A percentile compares a stretch with the other conserved stretches of the same genome.
phyloP scores from a whole-genome alignment of 768 basidiomycete genomes.

The Tylopilus sp. region DNA sequence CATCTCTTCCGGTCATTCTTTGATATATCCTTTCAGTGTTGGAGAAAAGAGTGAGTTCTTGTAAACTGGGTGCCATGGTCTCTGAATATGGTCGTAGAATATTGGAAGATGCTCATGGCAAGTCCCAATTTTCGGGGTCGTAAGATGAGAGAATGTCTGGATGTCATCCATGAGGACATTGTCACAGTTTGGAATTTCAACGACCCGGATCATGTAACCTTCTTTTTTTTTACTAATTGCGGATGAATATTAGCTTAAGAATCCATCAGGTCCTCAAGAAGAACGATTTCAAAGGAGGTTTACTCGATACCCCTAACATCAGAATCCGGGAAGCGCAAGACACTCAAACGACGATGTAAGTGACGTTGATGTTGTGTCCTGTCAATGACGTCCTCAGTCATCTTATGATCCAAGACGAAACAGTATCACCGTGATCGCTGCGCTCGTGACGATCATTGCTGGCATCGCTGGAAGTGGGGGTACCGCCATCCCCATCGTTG shows the following conservation, averaged over 20 bases:
- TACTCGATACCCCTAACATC: too few relatives aligned
- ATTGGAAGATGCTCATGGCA: not conserved
- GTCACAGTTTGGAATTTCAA: not conserved
- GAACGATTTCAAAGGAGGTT: not conserved
- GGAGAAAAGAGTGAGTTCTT: not conserved
- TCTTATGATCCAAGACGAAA: too few relatives aligned
- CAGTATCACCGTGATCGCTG: too few relatives aligned
- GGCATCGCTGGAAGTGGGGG: too few relatives aligned
- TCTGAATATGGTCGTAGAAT: not conserved
- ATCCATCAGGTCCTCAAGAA: not conserved
- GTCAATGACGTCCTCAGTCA: too few relatives aligned
- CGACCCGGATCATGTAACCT: not conserved
- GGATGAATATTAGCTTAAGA: not conserved
- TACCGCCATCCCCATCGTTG: too few relatives aligned
- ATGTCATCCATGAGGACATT: not conserved
- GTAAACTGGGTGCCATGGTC: not conserved
- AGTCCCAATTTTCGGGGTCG: too few relatives aligned
- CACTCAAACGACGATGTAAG: too few relatives aligned
- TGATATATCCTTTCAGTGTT: not conserved
- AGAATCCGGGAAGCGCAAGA: too few relatives aligned
- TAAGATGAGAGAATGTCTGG: not conserved
- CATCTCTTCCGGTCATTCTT: not conserved
- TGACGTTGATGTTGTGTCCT: too few relatives aligned
- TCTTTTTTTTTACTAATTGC: conserved; percentile 20
- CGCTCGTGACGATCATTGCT: too few relatives aligned